phyloP scores from a whole-genome alignment of 352 stramenopile species.

The Pythium aphanidermatum region DNA sequence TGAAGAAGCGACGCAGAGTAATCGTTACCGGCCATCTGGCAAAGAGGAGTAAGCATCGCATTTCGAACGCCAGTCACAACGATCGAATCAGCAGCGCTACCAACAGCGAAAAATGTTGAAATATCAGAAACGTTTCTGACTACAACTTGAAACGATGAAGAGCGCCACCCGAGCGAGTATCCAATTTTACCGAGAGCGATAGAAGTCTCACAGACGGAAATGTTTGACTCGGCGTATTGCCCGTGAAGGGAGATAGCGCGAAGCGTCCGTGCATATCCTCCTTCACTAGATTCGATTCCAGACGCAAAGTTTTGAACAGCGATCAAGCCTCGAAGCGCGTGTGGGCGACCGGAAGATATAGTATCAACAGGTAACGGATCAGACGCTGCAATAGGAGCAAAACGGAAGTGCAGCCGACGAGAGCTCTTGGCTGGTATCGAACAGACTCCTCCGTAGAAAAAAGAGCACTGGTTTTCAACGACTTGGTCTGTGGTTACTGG shows the following conservation, averaged over 20 bases:
- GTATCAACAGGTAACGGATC: conserved; percentile 34
- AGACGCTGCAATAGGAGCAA: conserved; percentile 61
- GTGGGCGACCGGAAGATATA: conserved; percentile 56
- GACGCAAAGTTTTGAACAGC: conserved; percentile 65
- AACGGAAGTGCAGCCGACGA: conserved; percentile 53
- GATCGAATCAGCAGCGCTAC: conserved; percentile 51
- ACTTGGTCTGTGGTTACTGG: neutral
- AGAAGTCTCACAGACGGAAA: conserved; percentile 44
- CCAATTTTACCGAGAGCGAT: conserved; percentile 78
- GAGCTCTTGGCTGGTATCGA: conserved; percentile 40
- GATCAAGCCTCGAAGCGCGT: conserved; percentile 57
- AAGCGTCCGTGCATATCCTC: conserved; percentile 43
- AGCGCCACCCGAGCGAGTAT: conserved; percentile 71
- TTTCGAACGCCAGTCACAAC: conserved; percentile 32
- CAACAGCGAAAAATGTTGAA: conserved; percentile 46
- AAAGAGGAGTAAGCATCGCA: conserved; percentile 24
- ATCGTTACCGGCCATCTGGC: conserved; percentile 1
- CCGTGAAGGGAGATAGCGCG: conserved; percentile 56
- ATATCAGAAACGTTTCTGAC: conserved; percentile 73
- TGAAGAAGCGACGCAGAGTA: conserved; percentile 3
- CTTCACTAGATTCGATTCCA: neutral
- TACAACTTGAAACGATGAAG: conserved; percentile 52
- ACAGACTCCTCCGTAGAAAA: conserved; percentile 52
- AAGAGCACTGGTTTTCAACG: conserved; percentile 7
- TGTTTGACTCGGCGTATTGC: conserved; percentile 51